phyloP scores from a whole-genome alignment of 2,329 filamentous ascomycete genomes.

The Trichoderma atroviride region DNA sequence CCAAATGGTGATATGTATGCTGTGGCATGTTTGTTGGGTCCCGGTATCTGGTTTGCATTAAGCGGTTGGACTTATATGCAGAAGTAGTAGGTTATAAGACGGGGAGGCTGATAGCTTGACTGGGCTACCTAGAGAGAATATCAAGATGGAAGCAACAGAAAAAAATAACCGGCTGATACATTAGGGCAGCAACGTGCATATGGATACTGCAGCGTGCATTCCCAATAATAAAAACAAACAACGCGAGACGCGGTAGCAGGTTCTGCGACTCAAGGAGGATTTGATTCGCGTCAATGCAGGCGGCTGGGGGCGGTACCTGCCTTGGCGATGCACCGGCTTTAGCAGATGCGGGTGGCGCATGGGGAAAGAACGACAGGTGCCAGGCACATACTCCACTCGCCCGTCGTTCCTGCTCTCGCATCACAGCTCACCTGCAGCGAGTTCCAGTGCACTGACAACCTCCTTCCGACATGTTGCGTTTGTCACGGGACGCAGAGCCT shows the following conservation, averaged over 20 bases:
- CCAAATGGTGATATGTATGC: neutral
- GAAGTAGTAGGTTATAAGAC: neutral
- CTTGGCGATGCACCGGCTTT: neutral
- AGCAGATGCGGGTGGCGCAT: neutral
- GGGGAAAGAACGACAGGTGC: neutral
- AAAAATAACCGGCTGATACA: neutral
- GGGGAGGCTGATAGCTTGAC: neutral
- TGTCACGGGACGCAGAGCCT: constrained; percentile 8
- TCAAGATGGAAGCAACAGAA: neutral
- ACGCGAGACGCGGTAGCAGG: neutral
- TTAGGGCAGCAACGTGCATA: neutral
- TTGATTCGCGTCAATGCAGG: neutral
- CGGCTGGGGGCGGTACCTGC: neutral
- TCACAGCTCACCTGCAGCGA: neutral
- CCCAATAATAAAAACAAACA: neutral
- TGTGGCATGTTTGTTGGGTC: neutral
- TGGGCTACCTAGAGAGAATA: neutral
- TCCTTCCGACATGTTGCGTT: constrained; percentile 5
- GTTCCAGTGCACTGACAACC: neutral
- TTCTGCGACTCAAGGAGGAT: neutral
- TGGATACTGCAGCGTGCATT: neutral
- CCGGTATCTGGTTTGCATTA: neutral
- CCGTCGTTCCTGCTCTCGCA: neutral
- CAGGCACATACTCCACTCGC: neutral
- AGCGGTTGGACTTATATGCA: neutral